phyloP scores from a whole-genome alignment of 306 rosid species.

The Elaeagnus macrophylla region DNA sequence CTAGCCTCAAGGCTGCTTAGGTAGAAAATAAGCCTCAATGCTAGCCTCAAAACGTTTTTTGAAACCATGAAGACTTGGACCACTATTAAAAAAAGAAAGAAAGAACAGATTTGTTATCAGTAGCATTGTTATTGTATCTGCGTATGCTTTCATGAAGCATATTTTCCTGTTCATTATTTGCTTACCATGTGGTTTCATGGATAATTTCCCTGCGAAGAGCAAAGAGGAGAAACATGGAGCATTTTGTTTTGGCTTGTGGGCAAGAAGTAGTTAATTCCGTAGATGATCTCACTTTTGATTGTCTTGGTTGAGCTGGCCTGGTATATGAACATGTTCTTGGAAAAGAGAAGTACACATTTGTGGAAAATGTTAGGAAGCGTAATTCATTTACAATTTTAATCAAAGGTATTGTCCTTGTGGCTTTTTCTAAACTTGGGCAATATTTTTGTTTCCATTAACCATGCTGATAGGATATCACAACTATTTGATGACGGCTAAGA shows the following conservation, averaged over 20 bases:
- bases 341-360: constrained; percentile 89
- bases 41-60: too few relatives aligned
- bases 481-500: too few relatives aligned
- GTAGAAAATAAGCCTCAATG: too few relatives aligned
- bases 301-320: constrained; percentile 98
- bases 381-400: constrained; percentile 89
- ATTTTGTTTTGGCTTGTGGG: constrained; percentile 94
- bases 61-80: too few relatives aligned
- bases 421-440: too few relatives aligned
- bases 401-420: constrained; percentile 39
- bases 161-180: neutral
- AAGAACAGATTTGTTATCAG: too few relatives aligned
- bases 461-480: too few relatives aligned
- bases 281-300: constrained; percentile 73
- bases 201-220: constrained; percentile 94
- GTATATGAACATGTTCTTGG: constrained; percentile 94
- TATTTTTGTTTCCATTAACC: too few relatives aligned
- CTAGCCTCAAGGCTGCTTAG: too few relatives aligned
- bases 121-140: too few relatives aligned
- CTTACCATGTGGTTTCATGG: constrained; percentile 22
- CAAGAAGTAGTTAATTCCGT: constrained; percentile 92
- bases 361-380: constrained; percentile 87
- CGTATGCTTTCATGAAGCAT: too few relatives aligned
- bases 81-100: too few relatives aligned
- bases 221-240: constrained; percentile 96